Evolutionary conservation across 345 rosid genomes (phyloP), one percentile per base, ranked within the genome.

Genomic region (Erysimum cheiranthoides): DNA sequence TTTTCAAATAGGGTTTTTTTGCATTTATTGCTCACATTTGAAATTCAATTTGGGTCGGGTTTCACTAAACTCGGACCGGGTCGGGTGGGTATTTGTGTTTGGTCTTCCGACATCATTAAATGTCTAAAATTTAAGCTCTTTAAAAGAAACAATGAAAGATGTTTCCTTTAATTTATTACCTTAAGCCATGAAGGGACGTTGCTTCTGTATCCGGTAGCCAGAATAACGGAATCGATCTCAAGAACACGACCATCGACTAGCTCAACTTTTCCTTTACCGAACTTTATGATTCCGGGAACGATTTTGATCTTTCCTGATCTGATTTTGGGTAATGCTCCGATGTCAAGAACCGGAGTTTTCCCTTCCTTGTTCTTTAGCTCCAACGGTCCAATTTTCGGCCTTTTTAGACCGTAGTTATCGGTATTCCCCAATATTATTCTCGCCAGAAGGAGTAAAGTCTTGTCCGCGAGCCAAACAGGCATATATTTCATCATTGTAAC

Each of bases 141-240:
- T 2, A 5, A 3, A 27, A 47, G 36, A 47, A 60, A 61, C 35
- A 32, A 62, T 9, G 28, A 74, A 72, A 45, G 6, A 17, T 70
- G 57, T 35, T 35, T 51, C 50, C 5, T 50, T 9, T 30, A 2
- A 34, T 49, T 39, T 12, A 76, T 80, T 70, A 90, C 97, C 96
- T 85, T 84, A 5, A 93, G 88, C 98, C 98, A 93, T 51, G 87
- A 90, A 75, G 95, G 97, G 36, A 93, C 98, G 59, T 91, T 93
- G 92, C 98, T 93, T 53, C 97, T 77, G 47, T 93, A 93, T 3
- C 98, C 98, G 10, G 98, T 93, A 50, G 98, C 98, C 39, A 93
- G 83, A 82, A 93, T 46, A 6, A 90, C 87, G 14, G 95, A 84
- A 66, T 91, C 98, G 53, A 93, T 73, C 57, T 85, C 84, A 9